Percentiles rank a stretch among this genome's conserved stretches.
Evolutionary conservation across 192 early-diverging fungal species (phyloP).

Genomic region (Phlyctochytrium planicorne): DNA sequence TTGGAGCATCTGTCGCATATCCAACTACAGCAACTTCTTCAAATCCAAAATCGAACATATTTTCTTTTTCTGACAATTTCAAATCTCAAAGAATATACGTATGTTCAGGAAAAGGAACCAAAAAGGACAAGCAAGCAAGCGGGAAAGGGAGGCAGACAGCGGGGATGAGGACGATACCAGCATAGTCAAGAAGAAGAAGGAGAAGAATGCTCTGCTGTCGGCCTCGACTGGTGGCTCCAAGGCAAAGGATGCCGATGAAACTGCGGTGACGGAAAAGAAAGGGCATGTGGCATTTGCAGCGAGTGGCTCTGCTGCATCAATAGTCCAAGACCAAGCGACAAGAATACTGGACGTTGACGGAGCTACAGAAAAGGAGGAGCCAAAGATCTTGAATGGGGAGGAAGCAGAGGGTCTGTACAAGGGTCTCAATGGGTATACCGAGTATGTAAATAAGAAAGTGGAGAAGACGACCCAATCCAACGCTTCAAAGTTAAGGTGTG

Average conservation of each 20-base stretch:
- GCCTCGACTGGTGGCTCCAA: neutral
- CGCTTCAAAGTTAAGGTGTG: conserved; percentile 41
- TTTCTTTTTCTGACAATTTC: no score
- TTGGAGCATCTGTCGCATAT: no score
- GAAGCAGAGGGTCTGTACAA: conserved; percentile 55
- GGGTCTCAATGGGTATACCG: conserved; percentile 68
- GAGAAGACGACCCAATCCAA: conserved; percentile 55
- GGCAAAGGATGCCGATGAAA: neutral
- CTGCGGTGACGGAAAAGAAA: neutral
- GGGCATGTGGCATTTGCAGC: conserved; percentile 13
- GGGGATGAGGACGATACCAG: neutral
- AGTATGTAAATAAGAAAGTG: conserved; percentile 61
- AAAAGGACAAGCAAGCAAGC: neutral
- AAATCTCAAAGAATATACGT: no score
- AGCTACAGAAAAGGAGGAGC: neutral
- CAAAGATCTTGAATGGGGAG: conserved; percentile 22
- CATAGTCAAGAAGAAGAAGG: neutral
- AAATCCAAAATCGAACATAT: no score
- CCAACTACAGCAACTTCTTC: no score
- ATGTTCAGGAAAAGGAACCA: neutral
- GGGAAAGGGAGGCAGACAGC: neutral
- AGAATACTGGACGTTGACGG: conserved; percentile 53
- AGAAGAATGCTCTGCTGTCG: neutral
- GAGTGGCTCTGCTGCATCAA: conserved; percentile 44
- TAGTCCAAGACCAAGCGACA: conserved; percentile 42